Percentiles rank a stretch among this genome's conserved stretches.
Conservation (phyloP, 2,329 filamentous ascomycete species). For the Stachybotrys elegans region DNA sequence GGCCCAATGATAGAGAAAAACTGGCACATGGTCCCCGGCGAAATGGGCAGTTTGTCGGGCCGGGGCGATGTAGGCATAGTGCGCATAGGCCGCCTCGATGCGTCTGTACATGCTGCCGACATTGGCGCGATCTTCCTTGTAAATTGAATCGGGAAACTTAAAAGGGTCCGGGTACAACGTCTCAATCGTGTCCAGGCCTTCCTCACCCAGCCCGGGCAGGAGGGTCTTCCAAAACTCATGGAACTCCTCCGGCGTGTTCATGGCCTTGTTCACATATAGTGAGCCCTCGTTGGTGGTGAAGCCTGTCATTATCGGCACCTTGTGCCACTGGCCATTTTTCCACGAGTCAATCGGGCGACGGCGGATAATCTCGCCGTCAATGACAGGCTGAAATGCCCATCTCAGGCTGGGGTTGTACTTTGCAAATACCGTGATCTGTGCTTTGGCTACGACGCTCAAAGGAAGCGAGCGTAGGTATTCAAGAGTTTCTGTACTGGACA, state of each 20-base stretch:
- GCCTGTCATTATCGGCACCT: conserved; percentile 53
- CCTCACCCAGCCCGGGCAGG: conserved; percentile 47
- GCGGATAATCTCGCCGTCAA: conserved; percentile 56
- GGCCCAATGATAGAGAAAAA: conserved; percentile 34
- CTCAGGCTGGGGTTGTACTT: conserved; percentile 39
- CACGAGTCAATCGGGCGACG: conserved; percentile 54
- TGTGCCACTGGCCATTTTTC: conserved; percentile 25
- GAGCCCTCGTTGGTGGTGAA: conserved; percentile 67
- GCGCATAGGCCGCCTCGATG: conserved; percentile 47
- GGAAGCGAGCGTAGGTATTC: conserved; percentile 40
- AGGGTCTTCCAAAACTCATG: conserved; percentile 54
- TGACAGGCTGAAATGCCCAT: conserved; percentile 63
- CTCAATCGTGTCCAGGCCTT: conserved; percentile 50
- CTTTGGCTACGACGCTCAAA: conserved; percentile 23
- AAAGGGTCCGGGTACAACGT: conserved; percentile 56
- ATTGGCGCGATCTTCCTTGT: conserved; percentile 30
- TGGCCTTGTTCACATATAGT: conserved; percentile 51
- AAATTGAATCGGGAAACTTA: conserved; percentile 23
- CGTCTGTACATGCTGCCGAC: conserved; percentile 49
- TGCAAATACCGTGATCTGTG: conserved; percentile 35
- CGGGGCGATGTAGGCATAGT: conserved; percentile 49
- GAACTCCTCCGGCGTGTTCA: conserved; percentile 47
- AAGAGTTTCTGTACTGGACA: conserved; percentile 30
- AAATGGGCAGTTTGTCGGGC: conserved; percentile 42
- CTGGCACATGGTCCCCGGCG: conserved; percentile 10